Conservation (phyloP, 768 basidiomycete species). For the Rhodotorula diobovata region DNA sequence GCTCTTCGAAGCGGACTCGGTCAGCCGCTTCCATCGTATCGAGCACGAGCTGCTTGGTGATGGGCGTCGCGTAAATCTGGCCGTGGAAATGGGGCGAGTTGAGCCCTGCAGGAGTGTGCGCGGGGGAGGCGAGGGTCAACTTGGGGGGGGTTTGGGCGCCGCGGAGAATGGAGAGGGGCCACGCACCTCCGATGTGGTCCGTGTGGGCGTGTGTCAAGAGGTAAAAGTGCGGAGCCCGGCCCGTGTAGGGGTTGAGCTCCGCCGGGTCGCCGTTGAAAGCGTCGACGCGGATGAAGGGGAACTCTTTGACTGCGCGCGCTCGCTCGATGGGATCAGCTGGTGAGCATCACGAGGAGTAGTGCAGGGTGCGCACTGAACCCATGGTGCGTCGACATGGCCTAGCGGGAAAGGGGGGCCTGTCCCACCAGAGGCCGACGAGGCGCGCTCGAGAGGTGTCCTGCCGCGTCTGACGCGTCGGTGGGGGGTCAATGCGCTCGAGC, state of each 20-base stretch:
- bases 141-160: too few species aligned
- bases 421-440: background rate
- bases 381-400: slow-evolving; percentile 12
- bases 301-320: slow-evolving; percentile 45
- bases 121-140: background rate
- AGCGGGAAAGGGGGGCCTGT: background rate
- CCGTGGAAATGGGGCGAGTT: slow-evolving; percentile 68
- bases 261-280: slow-evolving; percentile 58
- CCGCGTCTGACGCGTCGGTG: background rate
- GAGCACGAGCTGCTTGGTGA: slow-evolving; percentile 81
- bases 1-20: slow-evolving; percentile 57
- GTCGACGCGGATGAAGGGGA: slow-evolving; percentile 75
- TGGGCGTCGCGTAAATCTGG: slow-evolving; percentile 68
- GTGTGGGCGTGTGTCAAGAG: slow-evolving; percentile 87
- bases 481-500: too few species aligned
- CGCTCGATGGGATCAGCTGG: slow-evolving; percentile 14
- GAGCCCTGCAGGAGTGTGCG: slow-evolving; percentile 53
- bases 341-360: too few species aligned
- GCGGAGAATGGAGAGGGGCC: background rate
- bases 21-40: slow-evolving; percentile 52
- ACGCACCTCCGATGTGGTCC: slow-evolving; percentile 61
- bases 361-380: background rate
- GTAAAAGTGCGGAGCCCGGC: slow-evolving; percentile 53
- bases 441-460: background rate
- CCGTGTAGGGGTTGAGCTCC: slow-evolving; percentile 48